phyloP scores from a whole-genome alignment of 768 basidiomycete species.

The Asterophora parasitica region DNA sequence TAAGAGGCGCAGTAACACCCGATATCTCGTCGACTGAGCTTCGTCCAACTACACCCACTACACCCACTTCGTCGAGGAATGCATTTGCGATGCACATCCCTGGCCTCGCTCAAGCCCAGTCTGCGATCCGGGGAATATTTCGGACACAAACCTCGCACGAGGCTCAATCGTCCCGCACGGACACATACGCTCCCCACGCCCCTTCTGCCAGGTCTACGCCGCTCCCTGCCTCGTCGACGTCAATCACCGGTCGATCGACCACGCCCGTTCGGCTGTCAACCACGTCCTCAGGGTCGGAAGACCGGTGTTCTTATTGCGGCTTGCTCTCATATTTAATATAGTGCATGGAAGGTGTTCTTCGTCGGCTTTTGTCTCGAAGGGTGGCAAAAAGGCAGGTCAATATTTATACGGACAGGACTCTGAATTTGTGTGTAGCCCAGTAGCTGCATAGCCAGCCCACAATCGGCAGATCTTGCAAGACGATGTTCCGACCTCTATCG shows the following conservation, averaged over 20 bases:
- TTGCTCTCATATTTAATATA: too few species aligned
- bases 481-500: too few species aligned
- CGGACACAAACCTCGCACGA: constrained; percentile 13
- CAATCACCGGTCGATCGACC: constrained; percentile 7
- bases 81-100: constrained; percentile 22
- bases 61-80: constrained; percentile 12
- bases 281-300: constrained; percentile 8
- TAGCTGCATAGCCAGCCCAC: too few species aligned
- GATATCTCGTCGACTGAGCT: constrained; percentile 15
- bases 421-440: too few species aligned
- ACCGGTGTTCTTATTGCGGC: too few species aligned
- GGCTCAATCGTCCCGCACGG: background rate
- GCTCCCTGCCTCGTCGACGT: background rate
- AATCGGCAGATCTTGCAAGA: too few species aligned
- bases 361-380: too few species aligned
- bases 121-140: constrained; percentile 21
- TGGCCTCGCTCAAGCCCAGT: constrained; percentile 20
- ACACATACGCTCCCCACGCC: constrained; percentile 4
- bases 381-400: too few species aligned
- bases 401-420: too few species aligned
- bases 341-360: too few species aligned
- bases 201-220: constrained; percentile 7
- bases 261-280: constrained; percentile 8
- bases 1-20: constrained; percentile 26
- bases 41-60: constrained; percentile 14